Evolutionary conservation across 2,329 filamentous ascomycete genomes (phyloP), one percentile per base, ranked within the genome.

Genomic region (Exophiala sp.): DNA sequence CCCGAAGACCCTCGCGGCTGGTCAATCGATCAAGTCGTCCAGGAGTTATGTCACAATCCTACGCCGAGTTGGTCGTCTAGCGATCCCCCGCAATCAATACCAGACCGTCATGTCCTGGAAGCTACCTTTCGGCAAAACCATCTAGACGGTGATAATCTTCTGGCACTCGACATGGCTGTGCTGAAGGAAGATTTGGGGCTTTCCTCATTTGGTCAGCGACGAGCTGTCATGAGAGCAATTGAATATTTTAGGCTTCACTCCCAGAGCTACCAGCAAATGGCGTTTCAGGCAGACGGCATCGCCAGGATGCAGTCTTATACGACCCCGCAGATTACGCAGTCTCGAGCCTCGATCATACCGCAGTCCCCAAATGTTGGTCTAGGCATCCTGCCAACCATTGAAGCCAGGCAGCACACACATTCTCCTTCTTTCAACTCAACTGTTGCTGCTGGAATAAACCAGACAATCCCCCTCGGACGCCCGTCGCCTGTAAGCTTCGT

Each of bases 1-100:
- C 69, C 69, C 44, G 67, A 69, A 12, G 66, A 95, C 70, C 89
- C 90, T n/a, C 87, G 85, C 68, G 65, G 78, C 50, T 95, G 90
- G 90, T 79, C 80, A 34, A 76, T 85, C 32, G 82, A 87, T 35
- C 78, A 83, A 34, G 82, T 95, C 9, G 79, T 87, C 8, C 67
- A 75, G 12, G 84, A 86, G 64, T 75, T 95, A 3, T 89, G 85
- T 65, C 75, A 78, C 18, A 64, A 73, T 1, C 65, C 74, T 3
- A 73, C 74, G 44, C 77, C 80, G 8, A 65, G 68, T 47, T 74
- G 72, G 71, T 64, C 67, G 8, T 60, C 61, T 16, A 68, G 65
- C 12, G 56, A 62, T n/a, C 54, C 62, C 9, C 36, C 38, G 34
- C 46, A 55, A 29, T 61, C 63, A 5, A 61, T 58, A 6, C 82